Evolutionary conservation across 1,284 basidiomycete genomes (phyloP).

Genomic region (Kalmanozyma brasiliensis): DNA sequence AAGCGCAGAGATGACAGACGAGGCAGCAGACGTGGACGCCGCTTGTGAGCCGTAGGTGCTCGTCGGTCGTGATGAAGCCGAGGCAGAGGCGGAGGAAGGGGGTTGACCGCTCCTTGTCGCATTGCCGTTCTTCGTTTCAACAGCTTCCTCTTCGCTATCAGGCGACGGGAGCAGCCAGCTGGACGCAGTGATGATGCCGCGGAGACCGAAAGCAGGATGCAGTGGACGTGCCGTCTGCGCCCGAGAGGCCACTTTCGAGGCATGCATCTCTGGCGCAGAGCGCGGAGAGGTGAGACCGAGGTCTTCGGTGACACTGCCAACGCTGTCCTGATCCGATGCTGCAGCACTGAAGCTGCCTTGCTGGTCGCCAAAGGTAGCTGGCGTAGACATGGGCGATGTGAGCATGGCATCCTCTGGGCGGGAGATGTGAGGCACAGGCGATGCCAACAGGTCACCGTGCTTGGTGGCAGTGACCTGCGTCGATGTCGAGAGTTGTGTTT

Average conservation of each 20-base stretch:
- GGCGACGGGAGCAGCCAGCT: constrained; percentile 39
- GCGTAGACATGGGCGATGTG: constrained; percentile 39
- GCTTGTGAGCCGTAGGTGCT: constrained; percentile 43
- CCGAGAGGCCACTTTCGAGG: constrained; percentile 10
- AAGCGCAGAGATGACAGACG: constrained; percentile 35
- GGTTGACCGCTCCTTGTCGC: constrained; percentile 24
- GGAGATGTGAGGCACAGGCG: constrained; percentile 2
- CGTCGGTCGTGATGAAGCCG: constrained; percentile 49
- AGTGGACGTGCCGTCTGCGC: constrained; percentile 20
- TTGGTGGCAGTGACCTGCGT: constrained; percentile 14
- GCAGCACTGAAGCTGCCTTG: constrained; percentile 29
- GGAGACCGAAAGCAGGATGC: constrained; percentile 42
- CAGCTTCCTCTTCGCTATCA: constrained; percentile 14
- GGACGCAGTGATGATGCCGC: constrained; percentile 39
- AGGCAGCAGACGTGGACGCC: constrained; percentile 30
- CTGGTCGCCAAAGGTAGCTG: constrained; percentile 38
- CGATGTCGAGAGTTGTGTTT: constrained; percentile 21
- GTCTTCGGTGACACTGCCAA: constrained; percentile 22
- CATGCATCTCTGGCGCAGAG: constrained; percentile 42
- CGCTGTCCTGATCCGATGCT: constrained; percentile 33
- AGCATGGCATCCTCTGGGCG: constrained; percentile 11
- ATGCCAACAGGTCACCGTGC: constrained; percentile 8
- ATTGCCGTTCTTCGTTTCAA: constrained; percentile 3
- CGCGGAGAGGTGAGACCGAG: constrained; percentile 38
- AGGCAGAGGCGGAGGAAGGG: constrained; percentile 20